A percentile compares a stretch with the other conserved stretches of the same genome.
Conservation (phyloP, 371 early-diverging fungal species). For the Syncephalis plumigaleata region DNA sequence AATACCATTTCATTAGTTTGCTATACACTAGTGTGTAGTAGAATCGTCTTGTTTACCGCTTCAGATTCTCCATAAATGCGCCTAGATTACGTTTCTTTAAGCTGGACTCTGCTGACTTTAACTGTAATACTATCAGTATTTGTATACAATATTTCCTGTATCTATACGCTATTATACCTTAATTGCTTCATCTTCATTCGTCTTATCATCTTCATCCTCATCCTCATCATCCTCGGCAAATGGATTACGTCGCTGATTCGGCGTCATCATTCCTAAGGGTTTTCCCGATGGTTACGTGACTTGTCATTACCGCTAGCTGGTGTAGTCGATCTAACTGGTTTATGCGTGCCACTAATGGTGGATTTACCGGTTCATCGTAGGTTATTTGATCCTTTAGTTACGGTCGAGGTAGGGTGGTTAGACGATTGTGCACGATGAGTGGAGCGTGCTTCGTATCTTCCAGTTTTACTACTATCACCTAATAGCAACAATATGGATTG, state of each 20-base stretch:
- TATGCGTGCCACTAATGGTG: no score
- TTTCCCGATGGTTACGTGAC: not conserved
- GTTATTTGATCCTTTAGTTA: no score
- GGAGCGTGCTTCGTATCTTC: slow-evolving; percentile 6
- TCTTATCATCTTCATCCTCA: not conserved
- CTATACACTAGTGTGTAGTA: not conserved
- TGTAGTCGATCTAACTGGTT: not conserved
- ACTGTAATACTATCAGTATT: slow-evolving; percentile 5
- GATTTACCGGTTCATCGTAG: no score
- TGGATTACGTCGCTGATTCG: slow-evolving; percentile 6
- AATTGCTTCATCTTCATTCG: not conserved
- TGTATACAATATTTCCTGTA: no score
- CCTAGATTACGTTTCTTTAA: slow-evolving; percentile 67
- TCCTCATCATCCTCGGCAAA: slow-evolving; percentile 15
- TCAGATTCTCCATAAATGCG: slow-evolving; percentile 67
- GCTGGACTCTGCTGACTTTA: slow-evolving; percentile 17
- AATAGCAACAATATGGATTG: no score
- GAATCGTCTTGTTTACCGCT: slow-evolving; percentile 22
- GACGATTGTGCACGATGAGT: slow-evolving; percentile 22
- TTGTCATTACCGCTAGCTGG: not conserved
- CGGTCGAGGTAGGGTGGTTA: no score
- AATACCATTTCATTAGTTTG: no score
- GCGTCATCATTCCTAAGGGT: not conserved
- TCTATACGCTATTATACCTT: no score
- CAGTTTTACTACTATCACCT: no score